Conservation (phyloP, 805 yeast species). For the Sugiyamaella mastotermitis region DNA sequence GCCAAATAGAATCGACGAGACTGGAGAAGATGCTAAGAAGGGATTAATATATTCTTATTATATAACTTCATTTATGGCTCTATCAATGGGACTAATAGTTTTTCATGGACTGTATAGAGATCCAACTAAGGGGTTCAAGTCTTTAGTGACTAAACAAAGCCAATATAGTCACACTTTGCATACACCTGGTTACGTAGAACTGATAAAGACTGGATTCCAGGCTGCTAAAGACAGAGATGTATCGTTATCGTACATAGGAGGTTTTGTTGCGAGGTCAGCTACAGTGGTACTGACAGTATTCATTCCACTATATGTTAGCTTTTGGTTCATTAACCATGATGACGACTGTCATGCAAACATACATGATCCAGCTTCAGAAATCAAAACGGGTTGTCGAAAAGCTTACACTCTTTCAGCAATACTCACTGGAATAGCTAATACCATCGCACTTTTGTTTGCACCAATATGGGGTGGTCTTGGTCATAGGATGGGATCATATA, state of each 20-base stretch:
- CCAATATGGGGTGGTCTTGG: constrained; percentile 59
- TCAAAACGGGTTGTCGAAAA: constrained; percentile 45
- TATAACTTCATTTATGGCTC: constrained; percentile 40
- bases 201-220: constrained; percentile 43
- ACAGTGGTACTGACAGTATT: constrained; percentile 54
- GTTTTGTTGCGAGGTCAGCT: constrained; percentile 57
- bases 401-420: constrained; percentile 64
- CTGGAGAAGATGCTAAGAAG: constrained; percentile 26
- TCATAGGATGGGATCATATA: constrained; percentile 32
- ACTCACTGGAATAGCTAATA: constrained; percentile 60
- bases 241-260: constrained; percentile 53
- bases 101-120: constrained; percentile 43
- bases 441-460: constrained; percentile 50
- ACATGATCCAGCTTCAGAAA: constrained; percentile 21
- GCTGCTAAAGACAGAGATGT: constrained; percentile 45
- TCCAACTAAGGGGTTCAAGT: constrained; percentile 25
- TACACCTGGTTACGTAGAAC: constrained; percentile 31
- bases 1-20: constrained; percentile 43
- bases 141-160: not conserved
- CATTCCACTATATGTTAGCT: constrained; percentile 57
- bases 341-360: constrained; percentile 34
- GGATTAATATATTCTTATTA: constrained; percentile 34
- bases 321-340: constrained; percentile 47
- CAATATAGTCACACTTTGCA: no score
- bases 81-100: constrained; percentile 36